Evolutionary conservation across 192 early-diverging fungal species (phyloP).

Genomic region (Rhizoclosmatium globosum): DNA sequence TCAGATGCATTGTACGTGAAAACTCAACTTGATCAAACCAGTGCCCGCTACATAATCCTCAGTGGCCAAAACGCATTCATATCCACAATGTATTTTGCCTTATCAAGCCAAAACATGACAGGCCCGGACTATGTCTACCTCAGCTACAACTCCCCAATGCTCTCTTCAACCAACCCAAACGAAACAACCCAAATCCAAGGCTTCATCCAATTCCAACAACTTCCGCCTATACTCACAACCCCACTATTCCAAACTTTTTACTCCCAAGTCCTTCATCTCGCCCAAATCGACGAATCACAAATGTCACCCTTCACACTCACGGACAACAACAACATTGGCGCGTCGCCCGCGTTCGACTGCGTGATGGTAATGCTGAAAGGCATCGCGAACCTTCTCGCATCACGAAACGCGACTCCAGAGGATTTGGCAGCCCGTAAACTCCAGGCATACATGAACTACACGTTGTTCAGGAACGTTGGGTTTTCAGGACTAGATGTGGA

Average conservation of each 20-base stretch:
- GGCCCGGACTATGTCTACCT: slow-evolving; percentile 11
- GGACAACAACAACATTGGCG: background rate
- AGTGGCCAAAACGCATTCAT: background rate
- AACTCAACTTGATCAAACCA: background rate
- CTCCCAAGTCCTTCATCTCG: background rate
- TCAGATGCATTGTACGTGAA: background rate
- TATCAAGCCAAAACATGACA: background rate
- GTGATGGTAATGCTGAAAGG: slow-evolving; percentile 13
- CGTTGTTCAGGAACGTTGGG: slow-evolving; percentile 9
- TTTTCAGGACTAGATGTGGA: background rate
- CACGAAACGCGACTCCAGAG: background rate
- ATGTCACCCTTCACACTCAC: background rate
- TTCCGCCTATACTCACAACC: background rate
- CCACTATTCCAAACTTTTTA: background rate
- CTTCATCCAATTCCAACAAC: slow-evolving; percentile 7
- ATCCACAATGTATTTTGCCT: background rate
- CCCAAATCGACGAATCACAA: background rate
- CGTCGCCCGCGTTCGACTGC: slow-evolving; percentile 4
- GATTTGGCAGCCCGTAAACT: background rate
- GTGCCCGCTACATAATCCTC: background rate
- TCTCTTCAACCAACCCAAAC: background rate
- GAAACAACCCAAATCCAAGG: background rate
- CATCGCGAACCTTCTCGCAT: background rate
- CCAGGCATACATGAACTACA: slow-evolving; percentile 1
- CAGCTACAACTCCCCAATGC: background rate